A percentile compares a stretch with the other conserved stretches of the same genome.
Conservation (phyloP, 139 green algal species). For the Auxenochlorella pyrenoidosa region DNA sequence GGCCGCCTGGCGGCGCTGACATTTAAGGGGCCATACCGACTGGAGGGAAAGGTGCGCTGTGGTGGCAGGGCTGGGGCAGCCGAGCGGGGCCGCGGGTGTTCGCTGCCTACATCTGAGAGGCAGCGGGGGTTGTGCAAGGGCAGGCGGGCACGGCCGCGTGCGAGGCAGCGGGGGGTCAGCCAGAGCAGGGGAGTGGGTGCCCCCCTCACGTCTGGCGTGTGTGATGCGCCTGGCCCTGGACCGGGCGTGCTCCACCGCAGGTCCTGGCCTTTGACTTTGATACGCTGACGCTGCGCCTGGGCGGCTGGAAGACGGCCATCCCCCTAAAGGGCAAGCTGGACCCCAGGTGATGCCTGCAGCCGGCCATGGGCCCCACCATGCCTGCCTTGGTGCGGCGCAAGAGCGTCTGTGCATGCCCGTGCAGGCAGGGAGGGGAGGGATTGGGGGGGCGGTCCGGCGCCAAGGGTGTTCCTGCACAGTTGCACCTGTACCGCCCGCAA, state of each 20-base stretch:
- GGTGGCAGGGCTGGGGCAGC: too few relatives aligned
- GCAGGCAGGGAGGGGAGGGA: too few relatives aligned
- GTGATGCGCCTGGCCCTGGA: too few relatives aligned
- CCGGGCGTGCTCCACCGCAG: background rate
- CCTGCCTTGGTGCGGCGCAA: too few relatives aligned
- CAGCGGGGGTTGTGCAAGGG: too few relatives aligned
- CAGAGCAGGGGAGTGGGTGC: too few relatives aligned
- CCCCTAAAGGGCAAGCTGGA: conserved; percentile 30
- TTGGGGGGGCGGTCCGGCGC: background rate
- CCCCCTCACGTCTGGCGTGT: too few relatives aligned
- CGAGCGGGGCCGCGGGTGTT: too few relatives aligned
- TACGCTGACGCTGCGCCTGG: conserved; percentile 50
- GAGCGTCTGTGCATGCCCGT: background rate
- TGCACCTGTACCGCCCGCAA: background rate
- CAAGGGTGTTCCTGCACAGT: background rate
- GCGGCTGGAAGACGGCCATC: conserved; percentile 21
- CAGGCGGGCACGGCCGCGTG: too few relatives aligned
- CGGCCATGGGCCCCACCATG: too few relatives aligned
- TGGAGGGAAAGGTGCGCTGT: conserved; percentile 29
- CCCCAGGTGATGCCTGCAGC: background rate
- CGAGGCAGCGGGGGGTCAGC: too few relatives aligned
- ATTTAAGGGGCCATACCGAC: conserved; percentile 51
- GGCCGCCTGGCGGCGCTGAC: conserved; percentile 52
- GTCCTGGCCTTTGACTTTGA: conserved; percentile 61
- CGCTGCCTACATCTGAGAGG: too few relatives aligned